Conservation (phyloP, 345 rosid species). For the Syzygium jambos region DNA sequence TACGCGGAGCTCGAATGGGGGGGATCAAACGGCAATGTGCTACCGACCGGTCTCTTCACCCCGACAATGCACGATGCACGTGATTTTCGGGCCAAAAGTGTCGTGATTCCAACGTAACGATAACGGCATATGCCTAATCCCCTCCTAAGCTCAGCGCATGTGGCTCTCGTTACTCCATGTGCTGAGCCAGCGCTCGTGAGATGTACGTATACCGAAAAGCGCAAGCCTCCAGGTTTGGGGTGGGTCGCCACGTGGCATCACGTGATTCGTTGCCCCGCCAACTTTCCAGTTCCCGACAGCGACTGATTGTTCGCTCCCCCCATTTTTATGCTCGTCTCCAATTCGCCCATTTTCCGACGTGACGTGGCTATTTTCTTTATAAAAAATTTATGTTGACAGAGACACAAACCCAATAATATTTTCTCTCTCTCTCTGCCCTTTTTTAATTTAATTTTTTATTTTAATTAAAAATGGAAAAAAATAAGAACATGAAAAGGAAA, state of each 20-base stretch:
- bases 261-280: neutral
- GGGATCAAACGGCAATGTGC: no score
- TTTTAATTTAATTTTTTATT: neutral
- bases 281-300: neutral
- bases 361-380: no score
- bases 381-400: neutral
- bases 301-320: neutral
- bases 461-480: neutral
- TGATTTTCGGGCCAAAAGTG: neutral
- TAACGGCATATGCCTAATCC: neutral
- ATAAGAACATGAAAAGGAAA: neutral
- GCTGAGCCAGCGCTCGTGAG: no score
- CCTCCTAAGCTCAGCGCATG: neutral
- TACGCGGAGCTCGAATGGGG: neutral
- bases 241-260: neutral
- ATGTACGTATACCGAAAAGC: no score
- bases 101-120: neutral
- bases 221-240: no score
- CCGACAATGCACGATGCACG: no score
- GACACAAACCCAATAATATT: neutral
- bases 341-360: neutral
- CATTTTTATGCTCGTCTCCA: neutral
- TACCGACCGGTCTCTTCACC: no score
- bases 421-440: no score
- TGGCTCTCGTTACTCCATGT: neutral